phyloP scores from a whole-genome alignment of 108 stramenopile genomes.

The Fistulifera pelliculosa region DNA sequence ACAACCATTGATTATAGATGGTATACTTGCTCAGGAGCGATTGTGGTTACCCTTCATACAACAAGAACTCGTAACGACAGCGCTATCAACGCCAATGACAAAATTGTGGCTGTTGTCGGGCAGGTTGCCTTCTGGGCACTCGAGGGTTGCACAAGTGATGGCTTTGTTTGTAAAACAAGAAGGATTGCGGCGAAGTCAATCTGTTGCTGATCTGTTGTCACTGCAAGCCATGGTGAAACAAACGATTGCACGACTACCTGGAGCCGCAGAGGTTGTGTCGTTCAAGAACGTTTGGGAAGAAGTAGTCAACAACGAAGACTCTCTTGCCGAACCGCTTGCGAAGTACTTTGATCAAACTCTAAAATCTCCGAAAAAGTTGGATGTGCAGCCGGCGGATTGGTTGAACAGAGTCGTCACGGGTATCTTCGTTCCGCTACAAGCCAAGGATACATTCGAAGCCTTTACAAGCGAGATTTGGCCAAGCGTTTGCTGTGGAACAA shows the following conservation, averaged over 20 bases:
- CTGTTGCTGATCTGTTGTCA: slow-evolving; percentile 39
- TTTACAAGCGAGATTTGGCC: slow-evolving; percentile 92
- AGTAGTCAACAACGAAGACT: slow-evolving; percentile 48
- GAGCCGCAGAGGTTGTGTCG: slow-evolving; percentile 53
- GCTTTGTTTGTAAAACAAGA: slow-evolving; percentile 24
- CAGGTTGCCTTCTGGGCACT: slow-evolving; percentile 22
- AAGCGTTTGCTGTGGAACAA: slow-evolving; percentile 90
- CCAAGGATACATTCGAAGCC: slow-evolving; percentile 97
- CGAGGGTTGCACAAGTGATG: slow-evolving; percentile 24
- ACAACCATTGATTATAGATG: slow-evolving; percentile 11
- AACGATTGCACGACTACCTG: slow-evolving; percentile 45
- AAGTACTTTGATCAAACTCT: slow-evolving; percentile 72
- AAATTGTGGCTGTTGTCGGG: slow-evolving; percentile 39
- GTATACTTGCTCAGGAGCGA: slow-evolving; percentile 21
- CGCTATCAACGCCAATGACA: slow-evolving; percentile 14
- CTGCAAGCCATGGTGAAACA: slow-evolving; percentile 51
- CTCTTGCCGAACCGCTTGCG: slow-evolving; percentile 84
- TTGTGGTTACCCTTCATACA: slow-evolving; percentile 36
- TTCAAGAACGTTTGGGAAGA: slow-evolving; percentile 83
- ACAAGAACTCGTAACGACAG: slow-evolving; percentile 6
- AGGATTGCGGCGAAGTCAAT: slow-evolving; percentile 17
- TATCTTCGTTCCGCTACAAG: slow-evolving; percentile 80
- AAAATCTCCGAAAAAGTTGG: slow-evolving; percentile 49
- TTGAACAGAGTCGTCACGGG: slow-evolving; percentile 41
- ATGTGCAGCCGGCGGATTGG: slow-evolving; percentile 10